These are phyloP conservation scores for Paramecium biaurelia DNA, from an alignment of 73 alveolate species.

Conservation along the genomic window DNA sequence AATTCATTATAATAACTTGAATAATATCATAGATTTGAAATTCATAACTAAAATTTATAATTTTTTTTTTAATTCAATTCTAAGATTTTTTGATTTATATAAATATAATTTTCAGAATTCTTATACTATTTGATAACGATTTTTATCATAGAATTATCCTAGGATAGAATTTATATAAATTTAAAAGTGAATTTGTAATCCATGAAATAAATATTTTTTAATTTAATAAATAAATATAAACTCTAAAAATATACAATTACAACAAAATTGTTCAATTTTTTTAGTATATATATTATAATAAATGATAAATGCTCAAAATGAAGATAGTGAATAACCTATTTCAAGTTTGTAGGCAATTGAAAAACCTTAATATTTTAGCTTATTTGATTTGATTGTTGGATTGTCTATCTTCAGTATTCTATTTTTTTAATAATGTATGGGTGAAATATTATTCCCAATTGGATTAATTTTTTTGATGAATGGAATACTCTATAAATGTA, in stretches of 20 bases:
- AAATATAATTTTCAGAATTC: background rate
- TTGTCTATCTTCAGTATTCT: background rate
- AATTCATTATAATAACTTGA: background rate
- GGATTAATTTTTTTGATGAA: background rate
- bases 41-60: background rate
- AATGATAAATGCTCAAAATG: background rate
- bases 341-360: background rate
- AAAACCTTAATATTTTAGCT: background rate
- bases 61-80: background rate
- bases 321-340: background rate
- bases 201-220: no score
- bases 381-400: background rate
- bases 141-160: background rate
- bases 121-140: background rate
- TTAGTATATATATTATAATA: background rate
- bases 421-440: background rate
- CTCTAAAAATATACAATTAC: background rate
- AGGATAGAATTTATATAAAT: background rate
- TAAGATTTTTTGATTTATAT: background rate
- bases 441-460: background rate
- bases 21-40: background rate
- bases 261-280: background rate
- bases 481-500: background rate
- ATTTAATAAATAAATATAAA: no score
- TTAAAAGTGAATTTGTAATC: background rate